Conservation (phyloP, 257 asterid species). For the Nicotiana tabacum region DNA sequence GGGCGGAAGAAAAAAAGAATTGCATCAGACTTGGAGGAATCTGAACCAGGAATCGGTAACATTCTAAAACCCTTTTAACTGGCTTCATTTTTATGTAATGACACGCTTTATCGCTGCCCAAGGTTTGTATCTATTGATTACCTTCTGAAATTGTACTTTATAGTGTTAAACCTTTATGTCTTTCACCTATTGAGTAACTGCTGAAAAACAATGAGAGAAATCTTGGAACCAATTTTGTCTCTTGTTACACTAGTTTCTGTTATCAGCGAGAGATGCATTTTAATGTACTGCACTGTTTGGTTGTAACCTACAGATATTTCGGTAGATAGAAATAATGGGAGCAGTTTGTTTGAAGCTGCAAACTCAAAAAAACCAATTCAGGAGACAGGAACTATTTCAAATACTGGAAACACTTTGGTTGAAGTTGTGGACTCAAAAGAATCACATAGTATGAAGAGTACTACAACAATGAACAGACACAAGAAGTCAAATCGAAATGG, state of each 20-base stretch:
- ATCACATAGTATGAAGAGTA: slow-evolving; percentile 17
- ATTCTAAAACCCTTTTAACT: slow-evolving; percentile 18
- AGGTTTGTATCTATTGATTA: neutral
- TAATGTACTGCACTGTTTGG: slow-evolving; percentile 1
- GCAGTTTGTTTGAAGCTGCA: slow-evolving; percentile 15
- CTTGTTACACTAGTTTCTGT: neutral
- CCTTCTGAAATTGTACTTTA: slow-evolving; percentile 4
- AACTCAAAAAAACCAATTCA: slow-evolving; percentile 16
- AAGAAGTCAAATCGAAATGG: slow-evolving; percentile 25
- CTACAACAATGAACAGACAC: slow-evolving; percentile 17
- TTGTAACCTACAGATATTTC: slow-evolving; percentile 13
- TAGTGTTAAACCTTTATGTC: neutral
- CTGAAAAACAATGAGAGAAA: neutral
- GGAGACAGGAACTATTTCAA: neutral
- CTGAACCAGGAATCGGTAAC: slow-evolving; percentile 42
- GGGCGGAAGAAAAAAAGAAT: neutral
- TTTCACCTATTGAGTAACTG: slow-evolving; percentile 2
- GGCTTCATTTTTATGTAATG: neutral
- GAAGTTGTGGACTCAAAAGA: slow-evolving; percentile 27
- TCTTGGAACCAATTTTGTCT: neutral
- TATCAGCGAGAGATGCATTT: neutral
- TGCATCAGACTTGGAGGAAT: slow-evolving; percentile 14
- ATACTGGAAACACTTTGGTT: slow-evolving; percentile 3
- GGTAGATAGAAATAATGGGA: slow-evolving; percentile 17
- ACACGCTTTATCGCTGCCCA: neutral